Conservation (phyloP, 331 rosid genomes). For the Rhamnella rubrinervis region DNA sequence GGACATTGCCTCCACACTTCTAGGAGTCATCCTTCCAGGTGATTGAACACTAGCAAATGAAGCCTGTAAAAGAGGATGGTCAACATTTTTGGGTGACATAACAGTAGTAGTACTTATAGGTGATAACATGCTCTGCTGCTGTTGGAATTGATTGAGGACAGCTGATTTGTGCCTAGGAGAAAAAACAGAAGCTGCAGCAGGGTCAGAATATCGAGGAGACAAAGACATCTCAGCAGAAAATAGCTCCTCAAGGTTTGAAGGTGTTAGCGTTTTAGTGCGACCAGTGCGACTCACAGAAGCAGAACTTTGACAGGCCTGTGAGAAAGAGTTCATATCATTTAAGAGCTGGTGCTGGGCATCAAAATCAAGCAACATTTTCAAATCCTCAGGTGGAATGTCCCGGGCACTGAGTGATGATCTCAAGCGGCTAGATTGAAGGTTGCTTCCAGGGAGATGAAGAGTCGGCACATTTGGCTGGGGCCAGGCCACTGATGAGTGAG, state of each 20-base stretch:
- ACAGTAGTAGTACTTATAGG: constrained; percentile 56
- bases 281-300: constrained; percentile 44
- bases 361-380: constrained; percentile 52
- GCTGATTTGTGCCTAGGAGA: constrained; percentile 76
- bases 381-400: constrained; percentile 57
- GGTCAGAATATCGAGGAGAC: constrained; percentile 72
- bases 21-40: constrained; percentile 81
- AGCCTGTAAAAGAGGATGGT: constrained; percentile 54
- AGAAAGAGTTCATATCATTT: constrained; percentile 58
- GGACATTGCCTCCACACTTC: constrained; percentile 64
- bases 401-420: constrained; percentile 79
- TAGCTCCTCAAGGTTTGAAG: constrained; percentile 71
- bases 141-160: constrained; percentile 65
- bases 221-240: constrained; percentile 62
- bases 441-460: constrained; percentile 79
- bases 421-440: constrained; percentile 75
- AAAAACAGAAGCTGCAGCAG: constrained; percentile 48
- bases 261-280: constrained; percentile 58
- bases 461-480: constrained; percentile 80
- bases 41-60: constrained; percentile 48
- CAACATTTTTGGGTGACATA: constrained; percentile 55
- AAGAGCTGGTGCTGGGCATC: constrained; percentile 65
- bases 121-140: constrained; percentile 61
- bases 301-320: constrained; percentile 43
- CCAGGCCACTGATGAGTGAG: constrained; percentile 59